Conservation (phyloP, 2,329 filamentous ascomycete species). For the Bipolaris zeicola region DNA sequence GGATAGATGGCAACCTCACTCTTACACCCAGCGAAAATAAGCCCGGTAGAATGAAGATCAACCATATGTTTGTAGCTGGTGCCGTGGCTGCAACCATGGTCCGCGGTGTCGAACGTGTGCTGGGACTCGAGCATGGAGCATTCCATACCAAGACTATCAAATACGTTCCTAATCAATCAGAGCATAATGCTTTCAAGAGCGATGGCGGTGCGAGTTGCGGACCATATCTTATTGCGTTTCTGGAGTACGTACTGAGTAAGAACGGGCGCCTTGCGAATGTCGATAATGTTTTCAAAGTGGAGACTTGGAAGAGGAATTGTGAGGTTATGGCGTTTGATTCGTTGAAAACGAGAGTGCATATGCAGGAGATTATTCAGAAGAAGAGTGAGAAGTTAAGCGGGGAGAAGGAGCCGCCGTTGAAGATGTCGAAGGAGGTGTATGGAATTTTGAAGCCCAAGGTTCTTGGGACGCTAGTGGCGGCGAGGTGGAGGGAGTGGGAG, state of each 20-base stretch:
- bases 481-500: not conserved
- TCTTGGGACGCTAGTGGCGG: not conserved
- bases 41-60: not conserved
- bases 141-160: conserved; percentile 1
- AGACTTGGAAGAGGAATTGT: not conserved
- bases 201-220: not conserved
- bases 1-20: not conserved
- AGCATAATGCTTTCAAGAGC: not conserved
- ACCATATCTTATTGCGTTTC: not conserved
- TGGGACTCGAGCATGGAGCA: not conserved
- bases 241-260: not conserved
- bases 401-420: not conserved
- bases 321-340: not conserved
- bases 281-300: not conserved
- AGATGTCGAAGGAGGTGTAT: not conserved
- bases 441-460: not conserved
- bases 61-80: not conserved
- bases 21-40: not conserved
- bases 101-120: not conserved
- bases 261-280: not conserved
- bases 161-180: not conserved
- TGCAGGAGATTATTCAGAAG: not conserved
- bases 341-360: not conserved
- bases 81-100: not conserved
- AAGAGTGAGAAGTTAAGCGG: not conserved